Evolutionary conservation across 2,329 filamentous ascomycete genomes (phyloP), one percentile per base, ranked within the genome.

Genomic region (Knoxdaviesia capensis): DNA sequence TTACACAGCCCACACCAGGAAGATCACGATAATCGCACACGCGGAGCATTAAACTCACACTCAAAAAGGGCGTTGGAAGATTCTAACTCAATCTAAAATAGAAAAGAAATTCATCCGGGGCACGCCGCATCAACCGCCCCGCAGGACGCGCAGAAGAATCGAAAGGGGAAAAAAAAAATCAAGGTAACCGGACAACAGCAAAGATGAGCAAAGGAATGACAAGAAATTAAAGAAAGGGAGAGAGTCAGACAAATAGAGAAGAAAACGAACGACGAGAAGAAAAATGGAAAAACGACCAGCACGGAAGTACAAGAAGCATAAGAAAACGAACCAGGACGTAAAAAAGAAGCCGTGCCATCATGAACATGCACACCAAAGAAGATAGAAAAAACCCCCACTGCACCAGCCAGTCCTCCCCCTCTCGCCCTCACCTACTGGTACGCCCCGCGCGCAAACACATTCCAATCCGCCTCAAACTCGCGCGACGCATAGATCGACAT

Each of bases 401-500:
- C 35, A 5, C 20, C 20, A 20, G 20, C 20, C 20, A 36, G 6
- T 36, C 35, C 29, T 37, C 10, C 29, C 10, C 29, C 3, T 5
- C 5, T 8, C 5, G 5, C 29, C 29, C 36, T 37, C 29, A 20
- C 36, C 8, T 7, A 6, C 6, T 20, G 8, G 20, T 20, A 20
- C 29, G 6, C 10, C n/a, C 7, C 20, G 6, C 29, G 10, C 7
- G 11, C 61, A 51, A 66, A 64, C 48, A 66, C 61, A 50, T 62
- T 60, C 60, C 63, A 68, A 44, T 66, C 62, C 32, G 59, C 56
- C 46, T 59, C 58, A 54, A 64, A 64, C 45, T 56, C 59, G 46
- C 64, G 58, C 43, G 63, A 59, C 42, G 62, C 62, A 54, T 70
- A 61, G 53, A 70, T 64, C 34, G 68, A 65, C 43, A 68, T 64